Conservation (phyloP, 2,329 filamentous ascomycete species). For the Talaromyces sp. region DNA sequence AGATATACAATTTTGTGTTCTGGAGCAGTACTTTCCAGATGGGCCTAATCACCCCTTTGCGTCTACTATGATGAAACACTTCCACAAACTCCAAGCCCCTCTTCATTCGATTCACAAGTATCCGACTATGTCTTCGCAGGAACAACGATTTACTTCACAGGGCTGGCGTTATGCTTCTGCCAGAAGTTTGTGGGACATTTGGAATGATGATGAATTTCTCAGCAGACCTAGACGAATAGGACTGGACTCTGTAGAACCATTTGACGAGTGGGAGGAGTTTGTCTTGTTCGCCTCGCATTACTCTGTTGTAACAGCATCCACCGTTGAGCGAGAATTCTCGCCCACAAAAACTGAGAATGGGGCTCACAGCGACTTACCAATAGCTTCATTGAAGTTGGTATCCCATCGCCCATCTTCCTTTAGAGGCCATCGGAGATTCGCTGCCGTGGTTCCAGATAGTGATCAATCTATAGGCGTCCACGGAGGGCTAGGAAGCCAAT, state of each 20-base stretch:
- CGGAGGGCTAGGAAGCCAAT: slow-evolving; percentile 45
- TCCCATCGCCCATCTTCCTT: slow-evolving; percentile 29
- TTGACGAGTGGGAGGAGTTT: slow-evolving; percentile 97
- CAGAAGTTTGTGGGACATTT: slow-evolving; percentile 76
- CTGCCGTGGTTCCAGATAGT: slow-evolving; percentile 48
- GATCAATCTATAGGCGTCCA: slow-evolving; percentile 36
- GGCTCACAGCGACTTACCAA: neutral
- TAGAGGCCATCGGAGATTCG: slow-evolving; percentile 58
- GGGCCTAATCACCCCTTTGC: slow-evolving; percentile 79
- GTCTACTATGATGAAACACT: slow-evolving; percentile 78
- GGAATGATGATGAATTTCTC: slow-evolving; percentile 68
- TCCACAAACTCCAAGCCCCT: slow-evolving; percentile 74
- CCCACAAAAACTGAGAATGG: neutral
- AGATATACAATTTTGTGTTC: slow-evolving; percentile 73
- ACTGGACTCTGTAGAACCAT: slow-evolving; percentile 72
- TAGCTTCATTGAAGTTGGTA: neutral
- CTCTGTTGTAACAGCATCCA: slow-evolving; percentile 68
- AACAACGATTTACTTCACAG: slow-evolving; percentile 61
- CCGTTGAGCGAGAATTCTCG: slow-evolving; percentile 10
- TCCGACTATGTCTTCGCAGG: slow-evolving; percentile 63
- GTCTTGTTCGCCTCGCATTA: slow-evolving; percentile 82
- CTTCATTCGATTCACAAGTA: slow-evolving; percentile 72
- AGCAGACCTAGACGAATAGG: slow-evolving; percentile 55
- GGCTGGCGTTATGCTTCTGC: slow-evolving; percentile 65
- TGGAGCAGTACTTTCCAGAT: slow-evolving; percentile 82